Evolutionary conservation across 441 rosid genomes (phyloP), one percentile per base, ranked within the genome.

Genomic region (Eruca vesicaria): DNA sequence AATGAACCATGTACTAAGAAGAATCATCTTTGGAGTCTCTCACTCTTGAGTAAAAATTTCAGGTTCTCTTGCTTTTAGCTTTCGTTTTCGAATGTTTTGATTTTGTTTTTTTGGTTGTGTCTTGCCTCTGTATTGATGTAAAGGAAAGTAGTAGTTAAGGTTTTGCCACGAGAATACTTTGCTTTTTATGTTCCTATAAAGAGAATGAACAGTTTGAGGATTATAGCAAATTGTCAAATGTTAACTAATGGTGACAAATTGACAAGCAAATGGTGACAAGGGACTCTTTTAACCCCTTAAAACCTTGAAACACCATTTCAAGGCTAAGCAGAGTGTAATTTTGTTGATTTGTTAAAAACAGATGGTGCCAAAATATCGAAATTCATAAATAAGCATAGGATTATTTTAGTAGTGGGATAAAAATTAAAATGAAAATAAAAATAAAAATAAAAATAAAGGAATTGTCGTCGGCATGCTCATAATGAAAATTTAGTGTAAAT

Each of bases 131-230:
- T 35, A 9, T 35, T 35, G 53, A 41, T 76, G 76, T 64, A 63
- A 76, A 69, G 71, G 41, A 19, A 69, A 53, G 43, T 20, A 62
- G 58, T 53, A 9, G 61, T 75, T 55, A 62, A 68, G 79, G 53
- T 41, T 59, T 52, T 75, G 56, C 32, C 10, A n/a, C 18, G 63
- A 61, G 2, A 2, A 32, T 41, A 57, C 10, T 19, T 56, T 15
- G 53, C 20, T 48, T 35, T 7, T 35, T 35, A 11, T 36, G 12
- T 50, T 38, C 53, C 10, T 11, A 35, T 35, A 36, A 11, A n/a
- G 23, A 58, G 43, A 28, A 52, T 20, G 0, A 36, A 6, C 2
- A 15, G 20, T 60, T 60, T 15, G n/a, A 45, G 58, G 33, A 60
- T 16, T 60, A n/a, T n/a, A 28, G 45, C 9, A 16, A 28, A 43